Base-by-base conservation (phyloP, 1,139 yeast genomes). In the Yamadazyma oceani region DNA sequence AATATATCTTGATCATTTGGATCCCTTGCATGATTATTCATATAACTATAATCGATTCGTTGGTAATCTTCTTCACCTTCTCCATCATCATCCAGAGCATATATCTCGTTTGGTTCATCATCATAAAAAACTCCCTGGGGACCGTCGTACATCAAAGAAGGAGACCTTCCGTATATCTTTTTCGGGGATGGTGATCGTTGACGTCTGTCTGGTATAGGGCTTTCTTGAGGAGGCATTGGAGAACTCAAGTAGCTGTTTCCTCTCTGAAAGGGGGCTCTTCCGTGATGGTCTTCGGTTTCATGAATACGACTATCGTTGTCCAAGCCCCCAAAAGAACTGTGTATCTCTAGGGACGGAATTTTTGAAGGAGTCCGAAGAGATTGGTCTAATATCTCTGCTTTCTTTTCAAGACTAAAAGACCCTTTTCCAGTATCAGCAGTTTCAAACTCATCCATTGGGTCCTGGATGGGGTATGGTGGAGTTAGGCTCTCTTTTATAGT, bases 121-220 rank as follows among this genome's bases (percentile, higher is more conserved):
- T 27, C 29, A 27, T 35, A 28, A 19, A 31, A 15, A 7, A 21
- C 23, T 8, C 28, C 17, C 19, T 33, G 28, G 21, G 32, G 35
- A 14, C 32, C 17, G 7, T 37, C 45, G 34, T 49, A 49, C 39
- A 45, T 38, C 26, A 49, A 35, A 1, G 52, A 48, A 7, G 52
- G 53, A 10, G 51, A 48, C 29, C 53, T 34, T 1, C 51, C 52
- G 28, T 48, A 48, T 3, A 35, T 5, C 41, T 58, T 59, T 24
- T 49, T 55, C 0, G 71, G 70, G 4, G 71, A 64, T 0, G 69
- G 64, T 0, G 69, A 62, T 26, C 65, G 43, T 39, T 64, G 57
- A 37, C 45, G 34, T 10, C 50, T 34, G 17, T 39, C 34, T 11
- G 47, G 38, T 27, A 40, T 36, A 9, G 28, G 27, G 12, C 36